Evolutionary conservation across 2,329 filamentous ascomycete species (phyloP), one percentile per base, ranked within the genome.

Genomic region (Trichoderma hamatum): DNA sequence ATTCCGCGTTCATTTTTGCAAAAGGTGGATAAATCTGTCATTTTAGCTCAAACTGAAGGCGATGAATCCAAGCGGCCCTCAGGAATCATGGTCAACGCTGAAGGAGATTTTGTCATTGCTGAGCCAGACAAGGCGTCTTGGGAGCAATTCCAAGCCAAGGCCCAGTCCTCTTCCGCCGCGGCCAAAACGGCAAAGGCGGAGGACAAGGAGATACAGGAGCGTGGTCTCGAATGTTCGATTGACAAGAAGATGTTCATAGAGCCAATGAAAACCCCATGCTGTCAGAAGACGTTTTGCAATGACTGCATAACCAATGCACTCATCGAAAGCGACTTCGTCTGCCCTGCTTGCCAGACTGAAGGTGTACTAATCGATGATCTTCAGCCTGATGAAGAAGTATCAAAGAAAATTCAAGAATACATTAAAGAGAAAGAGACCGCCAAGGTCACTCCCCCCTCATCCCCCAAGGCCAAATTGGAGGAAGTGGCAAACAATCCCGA

Each of bases 301-400:
- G 94, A 97, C 80, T 99, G 96, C 91, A 97, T 99, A 83, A 96
- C 96, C 80, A 97, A 97, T 88, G 93, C 94, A 82, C 90, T 99
- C 82, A 95, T 97, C 83, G 94, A 98, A 85, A 96, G 92, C 88
- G 96, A 99, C 86, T 94, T 99, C 82, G 86, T 94, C 81, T 99
- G 96, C 82, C 96, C 96, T 72, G 90, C 90, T 74, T 99, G 96
- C 85, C 89, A 92, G 82, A 92, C 91, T 72, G 94, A 97, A 79
- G 93, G 93, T 77, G 93, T 97, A 73, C 85, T 97, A 76, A 92
- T 98, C 82, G 95, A 97, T 86, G 92, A 97, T 81, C 88, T 99
- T 74, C 88, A 90, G 78, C 83, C 90, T 72, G 94, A 98, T 81
- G 91, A 93, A 73, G 93, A 96, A 74, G 88, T 89, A 71, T 87